A percentile compares a stretch with the other conserved stretches of the same genome.
Conservation (phyloP, 805 yeast genomes). For the Metschnikowia cubensis region DNA sequence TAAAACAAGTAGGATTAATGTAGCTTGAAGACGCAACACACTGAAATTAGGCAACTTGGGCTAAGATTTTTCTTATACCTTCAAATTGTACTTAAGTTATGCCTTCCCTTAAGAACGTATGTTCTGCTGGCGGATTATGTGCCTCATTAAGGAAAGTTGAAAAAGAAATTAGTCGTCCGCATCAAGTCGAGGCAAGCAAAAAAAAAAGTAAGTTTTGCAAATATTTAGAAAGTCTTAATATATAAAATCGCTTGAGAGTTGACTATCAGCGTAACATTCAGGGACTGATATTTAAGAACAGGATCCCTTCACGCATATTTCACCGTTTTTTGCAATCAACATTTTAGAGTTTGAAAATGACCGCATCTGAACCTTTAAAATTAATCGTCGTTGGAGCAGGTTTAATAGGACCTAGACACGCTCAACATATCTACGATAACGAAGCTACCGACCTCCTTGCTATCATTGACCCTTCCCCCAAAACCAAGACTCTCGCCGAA, state of each 20-base stretch:
- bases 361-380: slow-evolving; percentile 13
- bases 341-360: slow-evolving; percentile 6
- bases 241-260: not conserved
- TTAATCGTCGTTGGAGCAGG: slow-evolving; percentile 37
- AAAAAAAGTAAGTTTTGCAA: not conserved
- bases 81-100: not conserved
- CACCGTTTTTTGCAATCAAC: not conserved
- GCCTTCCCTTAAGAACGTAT: not conserved
- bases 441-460: slow-evolving; percentile 29
- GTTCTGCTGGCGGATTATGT: not conserved
- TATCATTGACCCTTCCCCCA: slow-evolving; percentile 32
- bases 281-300: not conserved
- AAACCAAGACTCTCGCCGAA: slow-evolving; percentile 29
- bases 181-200: slow-evolving; percentile 1
- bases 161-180: slow-evolving; percentile 1
- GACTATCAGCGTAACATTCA: not conserved
- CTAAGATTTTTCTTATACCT: not conserved
- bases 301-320: not conserved
- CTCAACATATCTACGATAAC: slow-evolving; percentile 27
- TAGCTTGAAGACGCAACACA: not conserved
- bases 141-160: not conserved
- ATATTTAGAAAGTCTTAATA: not conserved
- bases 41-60: not conserved
- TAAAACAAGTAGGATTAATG: not conserved
- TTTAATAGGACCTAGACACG: slow-evolving; percentile 40